These are phyloP conservation scores for Lactarius vividus DNA, from an alignment of 768 basidiomycete species.

Conservation along the genomic window DNA sequence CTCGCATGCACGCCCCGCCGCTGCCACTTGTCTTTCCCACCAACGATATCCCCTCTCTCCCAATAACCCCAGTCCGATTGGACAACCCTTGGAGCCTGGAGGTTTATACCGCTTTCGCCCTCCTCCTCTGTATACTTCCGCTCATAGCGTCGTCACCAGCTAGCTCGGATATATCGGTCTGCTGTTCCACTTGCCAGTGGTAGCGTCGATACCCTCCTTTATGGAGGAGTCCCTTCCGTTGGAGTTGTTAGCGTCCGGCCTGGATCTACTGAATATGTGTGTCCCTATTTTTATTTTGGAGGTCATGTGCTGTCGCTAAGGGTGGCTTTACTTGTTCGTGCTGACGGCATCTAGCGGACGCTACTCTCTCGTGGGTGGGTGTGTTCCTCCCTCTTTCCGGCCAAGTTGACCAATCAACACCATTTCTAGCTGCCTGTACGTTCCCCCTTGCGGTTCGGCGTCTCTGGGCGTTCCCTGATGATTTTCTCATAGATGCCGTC, in stretches of 20 bases:
- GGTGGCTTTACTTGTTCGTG: not conserved
- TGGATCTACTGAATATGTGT: not conserved
- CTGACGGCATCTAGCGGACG: constrained; percentile 12
- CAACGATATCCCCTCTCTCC: not conserved
- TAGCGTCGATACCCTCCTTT: not conserved
- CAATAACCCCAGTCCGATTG: not conserved
- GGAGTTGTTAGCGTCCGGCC: not conserved
- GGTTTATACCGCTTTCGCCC: not conserved
- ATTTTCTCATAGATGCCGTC: constrained; percentile 13
- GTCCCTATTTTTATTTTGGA: not conserved
- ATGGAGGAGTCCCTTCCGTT: not conserved
- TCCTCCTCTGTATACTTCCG: not conserved
- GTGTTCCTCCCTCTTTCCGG: not conserved
- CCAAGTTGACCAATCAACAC: not conserved
- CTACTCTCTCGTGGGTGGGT: constrained; percentile 15
- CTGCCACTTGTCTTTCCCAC: not conserved
- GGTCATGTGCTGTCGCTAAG: not conserved
- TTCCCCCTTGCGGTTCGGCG: not conserved
- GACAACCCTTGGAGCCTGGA: not conserved
- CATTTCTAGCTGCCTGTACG: constrained; percentile 17
- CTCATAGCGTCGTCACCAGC: not conserved
- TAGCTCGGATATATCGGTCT: not conserved
- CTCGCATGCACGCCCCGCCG: too few relatives aligned
- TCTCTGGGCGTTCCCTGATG: not conserved
- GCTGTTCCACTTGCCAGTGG: not conserved